phyloP scores from a whole-genome alignment of 768 basidiomycete species.

The Solioccasus polychromus region DNA sequence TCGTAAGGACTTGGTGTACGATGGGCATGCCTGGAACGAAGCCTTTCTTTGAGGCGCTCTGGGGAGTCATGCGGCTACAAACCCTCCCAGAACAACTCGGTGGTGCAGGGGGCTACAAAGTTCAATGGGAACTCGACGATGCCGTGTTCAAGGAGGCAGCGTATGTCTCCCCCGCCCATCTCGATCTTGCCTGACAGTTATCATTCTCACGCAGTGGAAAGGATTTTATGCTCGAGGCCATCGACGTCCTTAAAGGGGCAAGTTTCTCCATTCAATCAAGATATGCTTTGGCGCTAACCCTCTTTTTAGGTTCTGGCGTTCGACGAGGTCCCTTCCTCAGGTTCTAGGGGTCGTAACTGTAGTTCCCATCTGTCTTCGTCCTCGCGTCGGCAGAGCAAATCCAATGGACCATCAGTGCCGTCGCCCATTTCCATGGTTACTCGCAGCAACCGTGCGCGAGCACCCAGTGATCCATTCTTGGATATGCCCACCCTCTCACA shows the following conservation, averaged over 20 bases:
- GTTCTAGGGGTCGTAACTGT: slow-evolving; percentile 26
- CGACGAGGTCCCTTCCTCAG: slow-evolving; percentile 54
- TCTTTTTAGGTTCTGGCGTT: slow-evolving; percentile 60
- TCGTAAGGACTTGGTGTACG: slow-evolving; percentile 80
- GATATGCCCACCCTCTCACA: slow-evolving; percentile 64
- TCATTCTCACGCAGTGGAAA: slow-evolving; percentile 61
- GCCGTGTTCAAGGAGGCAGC: slow-evolving; percentile 92
- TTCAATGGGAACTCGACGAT: slow-evolving; percentile 93
- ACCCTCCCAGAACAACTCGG: slow-evolving; percentile 77
- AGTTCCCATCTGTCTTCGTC: slow-evolving; percentile 38
- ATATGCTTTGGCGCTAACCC: slow-evolving; percentile 5
- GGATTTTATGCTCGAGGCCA: slow-evolving; percentile 91
- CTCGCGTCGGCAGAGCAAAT: slow-evolving; percentile 54
- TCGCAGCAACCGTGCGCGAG: slow-evolving; percentile 62
- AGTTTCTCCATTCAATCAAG: slow-evolving; percentile 28
- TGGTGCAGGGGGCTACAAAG: slow-evolving; percentile 67
- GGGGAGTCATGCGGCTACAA: slow-evolving; percentile 80
- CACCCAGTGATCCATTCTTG: slow-evolving; percentile 77
- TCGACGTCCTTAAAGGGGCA: slow-evolving; percentile 88
- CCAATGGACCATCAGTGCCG: slow-evolving; percentile 41
- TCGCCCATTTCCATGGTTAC: slow-evolving; percentile 42
- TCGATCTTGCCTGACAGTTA: slow-evolving; percentile 9
- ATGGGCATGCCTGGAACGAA: slow-evolving; percentile 86
- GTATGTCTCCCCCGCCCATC: slow-evolving; percentile 48
- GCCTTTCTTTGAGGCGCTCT: slow-evolving; percentile 67